Conservation (phyloP, 2,329 filamentous ascomycete genomes). For the Colletotrichum melonis region DNA sequence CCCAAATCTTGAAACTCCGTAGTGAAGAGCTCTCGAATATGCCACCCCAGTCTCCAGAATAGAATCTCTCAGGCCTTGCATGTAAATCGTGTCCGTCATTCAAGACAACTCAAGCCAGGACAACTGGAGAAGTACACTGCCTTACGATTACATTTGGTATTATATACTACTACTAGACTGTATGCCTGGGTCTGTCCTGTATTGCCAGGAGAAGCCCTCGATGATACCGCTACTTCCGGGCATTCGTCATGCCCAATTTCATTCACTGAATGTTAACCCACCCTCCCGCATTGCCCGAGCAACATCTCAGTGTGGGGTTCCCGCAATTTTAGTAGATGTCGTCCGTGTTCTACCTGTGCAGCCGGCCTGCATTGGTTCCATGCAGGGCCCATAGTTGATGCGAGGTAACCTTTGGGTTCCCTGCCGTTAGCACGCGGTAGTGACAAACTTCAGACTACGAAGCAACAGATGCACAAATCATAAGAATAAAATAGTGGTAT, state of each 20-base stretch:
- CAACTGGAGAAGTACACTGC: too few relatives aligned
- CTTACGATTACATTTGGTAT: too few relatives aligned
- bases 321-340: background rate
- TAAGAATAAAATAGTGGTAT: slow-evolving; percentile 18
- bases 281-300: background rate
- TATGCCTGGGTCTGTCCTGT: too few relatives aligned
- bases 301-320: slow-evolving; percentile 12
- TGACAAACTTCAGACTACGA: background rate
- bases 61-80: too few relatives aligned
- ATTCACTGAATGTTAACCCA: background rate
- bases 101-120: too few relatives aligned
- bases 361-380: slow-evolving; percentile 27
- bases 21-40: too few relatives aligned
- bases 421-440: background rate
- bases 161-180: too few relatives aligned
- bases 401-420: background rate
- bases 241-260: background rate
- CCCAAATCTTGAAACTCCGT: too few relatives aligned
- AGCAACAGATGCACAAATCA: background rate
- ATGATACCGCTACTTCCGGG: background rate
- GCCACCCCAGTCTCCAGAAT: too few relatives aligned
- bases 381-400: slow-evolving; percentile 24
- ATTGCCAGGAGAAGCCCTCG: background rate
- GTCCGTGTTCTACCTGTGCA: slow-evolving; percentile 17
- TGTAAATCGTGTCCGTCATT: too few relatives aligned